Conservation (phyloP, 2,329 filamentous ascomycete genomes). For the Fusarium chlamydosporum region DNA sequence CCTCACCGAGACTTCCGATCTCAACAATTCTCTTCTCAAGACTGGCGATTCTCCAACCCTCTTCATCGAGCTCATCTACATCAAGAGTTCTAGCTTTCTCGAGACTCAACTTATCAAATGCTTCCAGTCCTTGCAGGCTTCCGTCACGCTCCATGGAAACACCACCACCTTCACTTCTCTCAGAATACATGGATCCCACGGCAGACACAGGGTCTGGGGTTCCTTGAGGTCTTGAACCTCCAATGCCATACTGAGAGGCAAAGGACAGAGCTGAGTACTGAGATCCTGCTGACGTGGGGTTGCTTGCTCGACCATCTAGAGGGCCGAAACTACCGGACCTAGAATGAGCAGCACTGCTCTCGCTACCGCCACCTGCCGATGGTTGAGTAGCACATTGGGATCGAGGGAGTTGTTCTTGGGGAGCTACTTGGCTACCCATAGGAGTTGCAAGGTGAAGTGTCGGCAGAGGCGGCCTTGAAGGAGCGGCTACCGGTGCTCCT, state of each 20-base stretch:
- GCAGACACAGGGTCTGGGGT: constrained; percentile 90
- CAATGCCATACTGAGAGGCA: constrained; percentile 78
- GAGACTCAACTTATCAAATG: constrained; percentile 83
- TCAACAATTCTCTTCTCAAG: constrained; percentile 89
- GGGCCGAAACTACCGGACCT: constrained; percentile 87
- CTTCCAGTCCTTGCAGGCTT: constrained; percentile 82
- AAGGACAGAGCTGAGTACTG: constrained; percentile 88
- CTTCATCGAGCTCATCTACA: constrained; percentile 94
- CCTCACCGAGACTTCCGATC: constrained; percentile 90
- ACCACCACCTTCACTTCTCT: constrained; percentile 80
- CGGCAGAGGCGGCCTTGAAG: constrained; percentile 73
- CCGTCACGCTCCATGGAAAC: constrained; percentile 85
- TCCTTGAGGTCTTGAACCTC: constrained; percentile 73
- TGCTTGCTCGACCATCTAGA: constrained; percentile 80
- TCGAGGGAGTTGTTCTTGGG: constrained; percentile 74
- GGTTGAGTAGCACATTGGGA: constrained; percentile 67
- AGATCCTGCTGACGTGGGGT: constrained; percentile 88
- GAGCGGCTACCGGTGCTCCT: constrained; percentile 54
- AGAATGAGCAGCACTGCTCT: constrained; percentile 83
- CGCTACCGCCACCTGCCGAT: constrained; percentile 83
- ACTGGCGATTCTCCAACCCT: constrained; percentile 94
- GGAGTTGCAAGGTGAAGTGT: constrained; percentile 88
- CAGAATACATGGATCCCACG: constrained; percentile 86
- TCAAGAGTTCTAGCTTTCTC: constrained; percentile 88
- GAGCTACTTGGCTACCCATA: constrained; percentile 81